These are phyloP conservation scores for Cyberlindnera mrakii DNA, from an alignment of 805 yeast genomes.

Conservation along the genomic window DNA sequence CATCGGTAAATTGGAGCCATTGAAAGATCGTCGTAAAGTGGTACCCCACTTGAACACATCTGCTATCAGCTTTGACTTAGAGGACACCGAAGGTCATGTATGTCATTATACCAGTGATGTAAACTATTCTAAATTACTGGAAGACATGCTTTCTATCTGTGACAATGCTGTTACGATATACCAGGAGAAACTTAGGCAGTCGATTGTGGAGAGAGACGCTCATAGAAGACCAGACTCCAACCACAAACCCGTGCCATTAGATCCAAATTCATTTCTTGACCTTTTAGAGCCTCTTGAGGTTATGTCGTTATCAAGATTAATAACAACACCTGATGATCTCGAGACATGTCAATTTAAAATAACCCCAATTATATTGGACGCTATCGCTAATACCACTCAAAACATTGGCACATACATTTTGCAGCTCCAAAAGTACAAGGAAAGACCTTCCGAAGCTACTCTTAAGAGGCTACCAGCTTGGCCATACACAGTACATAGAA, in stretches of 20 bases:
- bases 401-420: conserved; percentile 18
- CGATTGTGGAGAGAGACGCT: conserved; percentile 25
- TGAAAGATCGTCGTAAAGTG: conserved; percentile 4
- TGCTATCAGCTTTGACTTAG: conserved; percentile 17
- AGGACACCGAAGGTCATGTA: conserved; percentile 14
- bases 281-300: conserved; percentile 27
- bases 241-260: conserved; percentile 24
- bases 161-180: conserved; percentile 26
- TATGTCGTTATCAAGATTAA: conserved; percentile 30
- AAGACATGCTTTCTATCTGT: conserved; percentile 12
- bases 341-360: conserved; percentile 24
- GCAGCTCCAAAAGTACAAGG: conserved; percentile 23
- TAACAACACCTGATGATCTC: conserved; percentile 21
- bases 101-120: conserved; percentile 4
- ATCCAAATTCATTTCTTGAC: conserved; percentile 25
- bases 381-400: conserved; percentile 21
- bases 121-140: conserved; percentile 7
- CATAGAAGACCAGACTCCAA: conserved; percentile 26
- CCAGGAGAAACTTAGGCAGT: conserved; percentile 25
- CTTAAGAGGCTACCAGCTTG: conserved; percentile 30
- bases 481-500: conserved; percentile 40
- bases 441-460: conserved; percentile 12
- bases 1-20: conserved; percentile 3
- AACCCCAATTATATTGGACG: conserved; percentile 20
- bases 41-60: conserved; percentile 7